Percentiles rank a stretch among this genome's conserved stretches.
Evolutionary conservation across 768 basidiomycete species (phyloP).

Genomic region (Amanita phalloides): DNA sequence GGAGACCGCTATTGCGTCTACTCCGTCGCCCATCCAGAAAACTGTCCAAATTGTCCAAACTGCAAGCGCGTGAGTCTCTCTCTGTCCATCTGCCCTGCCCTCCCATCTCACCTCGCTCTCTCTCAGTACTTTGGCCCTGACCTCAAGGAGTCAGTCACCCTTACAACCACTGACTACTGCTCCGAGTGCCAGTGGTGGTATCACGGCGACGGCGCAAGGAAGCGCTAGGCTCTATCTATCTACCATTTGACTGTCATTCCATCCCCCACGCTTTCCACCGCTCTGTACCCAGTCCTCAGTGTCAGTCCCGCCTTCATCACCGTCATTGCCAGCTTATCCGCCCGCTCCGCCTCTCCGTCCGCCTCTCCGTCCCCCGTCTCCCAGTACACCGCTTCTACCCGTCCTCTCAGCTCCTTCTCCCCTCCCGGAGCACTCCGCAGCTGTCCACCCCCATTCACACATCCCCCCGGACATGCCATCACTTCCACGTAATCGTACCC

Average conservation of each 20-base stretch:
- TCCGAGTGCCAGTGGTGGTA: constrained; percentile 50
- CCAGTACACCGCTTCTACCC: constrained; percentile 84
- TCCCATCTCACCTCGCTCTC: constrained; percentile 7
- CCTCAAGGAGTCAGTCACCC: constrained; percentile 45
- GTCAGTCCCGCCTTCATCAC: constrained; percentile 11
- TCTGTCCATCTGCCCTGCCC: background rate
- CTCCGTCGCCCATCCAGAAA: constrained; percentile 19
- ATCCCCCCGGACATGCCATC: constrained; percentile 98
- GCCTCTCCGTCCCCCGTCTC: constrained; percentile 11
- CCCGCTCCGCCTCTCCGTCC: background rate
- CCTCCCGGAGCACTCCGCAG: constrained; percentile 43
- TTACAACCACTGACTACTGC: constrained; percentile 42
- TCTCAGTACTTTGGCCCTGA: constrained; percentile 65
- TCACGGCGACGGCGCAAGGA: constrained; percentile 33
- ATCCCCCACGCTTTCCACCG: constrained; percentile 77
- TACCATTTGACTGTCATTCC: constrained; percentile 72
- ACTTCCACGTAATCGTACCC: constrained; percentile 91
- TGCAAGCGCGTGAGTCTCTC: constrained; percentile 31
- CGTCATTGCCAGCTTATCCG: constrained; percentile 21
- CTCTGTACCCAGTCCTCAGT: constrained; percentile 74
- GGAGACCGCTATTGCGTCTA: constrained; percentile 29
- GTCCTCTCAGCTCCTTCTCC: constrained; percentile 70
- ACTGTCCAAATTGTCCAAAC: constrained; percentile 28
- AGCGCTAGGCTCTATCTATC: background rate
- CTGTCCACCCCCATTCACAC: constrained; percentile 97